A percentile compares a stretch with the other conserved stretches of the same genome.
These are phyloP conservation scores for Alloteropsis semialata DNA, from an alignment of 176 grass and related monocot species.

Conservation along the genomic window DNA sequence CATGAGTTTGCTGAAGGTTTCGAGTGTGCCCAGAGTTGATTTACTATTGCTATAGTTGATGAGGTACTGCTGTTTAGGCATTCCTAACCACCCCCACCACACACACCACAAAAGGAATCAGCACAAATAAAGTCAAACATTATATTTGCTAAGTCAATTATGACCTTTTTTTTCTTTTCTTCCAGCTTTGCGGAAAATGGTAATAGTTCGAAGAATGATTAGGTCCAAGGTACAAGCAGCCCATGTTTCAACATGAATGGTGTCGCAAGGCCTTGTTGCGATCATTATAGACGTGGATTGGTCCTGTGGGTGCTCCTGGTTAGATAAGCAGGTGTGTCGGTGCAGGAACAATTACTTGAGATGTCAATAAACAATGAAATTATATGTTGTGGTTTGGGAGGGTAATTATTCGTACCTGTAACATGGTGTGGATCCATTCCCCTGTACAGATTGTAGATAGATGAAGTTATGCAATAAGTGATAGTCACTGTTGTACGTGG, in stretches of 20 bases:
- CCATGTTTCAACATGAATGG: neutral
- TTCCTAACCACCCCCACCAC: too few species aligned
- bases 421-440: neutral
- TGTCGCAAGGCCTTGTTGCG: conserved; percentile 31
- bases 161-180: neutral
- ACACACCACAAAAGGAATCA: neutral
- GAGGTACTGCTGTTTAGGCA: conserved; percentile 26
- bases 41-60: neutral
- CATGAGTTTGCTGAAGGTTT: conserved; percentile 90
- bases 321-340: conserved; percentile 2
- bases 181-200: neutral
- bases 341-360: conserved; percentile 29
- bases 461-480: conserved; percentile 3
- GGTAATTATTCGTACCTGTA: neutral
- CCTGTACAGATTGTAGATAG: conserved; percentile 48
- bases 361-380: conserved; percentile 29
- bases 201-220: neutral
- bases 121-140: neutral
- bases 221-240: conserved; percentile 1
- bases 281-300: conserved; percentile 5
- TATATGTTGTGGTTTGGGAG: neutral
- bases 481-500: neutral
- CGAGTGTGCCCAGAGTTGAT: conserved; percentile 90
- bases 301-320: conserved; percentile 9
- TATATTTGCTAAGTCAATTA: conserved; percentile 10